Percentiles rank a stretch among this genome's conserved stretches.
Conservation (phyloP, 768 basidiomycete species). For the Tricholoma hemisulphureum region DNA sequence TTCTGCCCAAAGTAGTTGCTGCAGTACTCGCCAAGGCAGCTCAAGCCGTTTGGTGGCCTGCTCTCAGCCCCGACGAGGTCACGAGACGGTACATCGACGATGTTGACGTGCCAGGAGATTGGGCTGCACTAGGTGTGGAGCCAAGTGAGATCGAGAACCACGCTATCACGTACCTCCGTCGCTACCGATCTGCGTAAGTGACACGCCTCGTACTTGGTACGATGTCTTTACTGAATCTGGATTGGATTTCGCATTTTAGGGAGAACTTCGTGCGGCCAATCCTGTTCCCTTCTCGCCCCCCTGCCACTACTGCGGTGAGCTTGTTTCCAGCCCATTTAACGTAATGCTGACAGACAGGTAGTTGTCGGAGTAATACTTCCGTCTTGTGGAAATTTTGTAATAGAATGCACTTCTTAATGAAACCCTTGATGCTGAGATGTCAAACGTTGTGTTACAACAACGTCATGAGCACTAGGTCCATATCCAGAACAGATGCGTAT, state of each 20-base stretch:
- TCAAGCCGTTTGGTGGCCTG: constrained; percentile 88
- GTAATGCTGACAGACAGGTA: constrained; percentile 9
- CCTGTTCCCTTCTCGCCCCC: constrained; percentile 55
- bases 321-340: constrained; percentile 10
- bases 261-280: constrained; percentile 70
- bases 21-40: constrained; percentile 56
- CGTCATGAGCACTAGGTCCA: neutral
- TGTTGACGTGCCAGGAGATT: constrained; percentile 68
- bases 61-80: constrained; percentile 88
- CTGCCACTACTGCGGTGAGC: constrained; percentile 30
- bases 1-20: constrained; percentile 74
- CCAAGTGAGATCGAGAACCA: constrained; percentile 84
- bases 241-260: constrained; percentile 31
- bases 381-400: neutral
- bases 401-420: neutral
- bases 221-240: constrained; percentile 13
- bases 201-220: constrained; percentile 8
- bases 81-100: constrained; percentile 86
- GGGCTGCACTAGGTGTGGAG: constrained; percentile 76
- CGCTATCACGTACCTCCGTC: constrained; percentile 86
- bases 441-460: neutral
- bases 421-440: neutral
- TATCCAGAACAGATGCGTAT: neutral
- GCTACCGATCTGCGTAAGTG: constrained; percentile 86
- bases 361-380: constrained; percentile 20